A percentile compares a stretch with the other conserved stretches of the same genome.
phyloP scores from a whole-genome alignment of 306 rosid species.

The Alnus rubra region DNA sequence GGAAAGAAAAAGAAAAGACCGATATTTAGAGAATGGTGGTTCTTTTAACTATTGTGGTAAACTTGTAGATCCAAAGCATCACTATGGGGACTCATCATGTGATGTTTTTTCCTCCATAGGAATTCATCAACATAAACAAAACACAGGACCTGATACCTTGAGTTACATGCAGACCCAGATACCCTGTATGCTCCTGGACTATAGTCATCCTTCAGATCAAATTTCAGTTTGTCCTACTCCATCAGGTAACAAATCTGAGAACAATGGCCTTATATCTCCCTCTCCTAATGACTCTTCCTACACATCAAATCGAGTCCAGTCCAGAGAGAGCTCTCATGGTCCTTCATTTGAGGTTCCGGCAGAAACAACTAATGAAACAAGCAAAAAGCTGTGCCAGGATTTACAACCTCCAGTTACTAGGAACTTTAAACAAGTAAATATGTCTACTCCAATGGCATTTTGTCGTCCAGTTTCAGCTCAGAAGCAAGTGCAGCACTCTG shows the following conservation, averaged over 20 bases:
- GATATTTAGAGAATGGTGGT: constrained; percentile 39
- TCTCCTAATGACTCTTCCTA: constrained; percentile 57
- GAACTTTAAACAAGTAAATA: constrained; percentile 40
- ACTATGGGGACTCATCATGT: constrained; percentile 42
- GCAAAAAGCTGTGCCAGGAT: constrained; percentile 38
- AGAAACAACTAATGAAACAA: constrained; percentile 36
- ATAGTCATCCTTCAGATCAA: constrained; percentile 33
- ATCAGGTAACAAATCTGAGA: constrained; percentile 43
- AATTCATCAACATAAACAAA: constrained; percentile 40
- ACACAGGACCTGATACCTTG: constrained; percentile 36
- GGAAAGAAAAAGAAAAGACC: constrained; percentile 38
- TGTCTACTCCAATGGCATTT: constrained; percentile 35
- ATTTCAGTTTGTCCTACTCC: constrained; percentile 37
- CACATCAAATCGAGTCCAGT: constrained; percentile 44
- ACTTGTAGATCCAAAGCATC: constrained; percentile 33
- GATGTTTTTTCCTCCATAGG: constrained; percentile 36
- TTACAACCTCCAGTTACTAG: constrained; percentile 27
- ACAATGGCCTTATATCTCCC: constrained; percentile 36
- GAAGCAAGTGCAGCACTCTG: constrained; percentile 49
- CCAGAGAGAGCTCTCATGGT: constrained; percentile 49
- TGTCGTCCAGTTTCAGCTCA: constrained; percentile 39
- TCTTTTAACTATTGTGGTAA: constrained; percentile 32
- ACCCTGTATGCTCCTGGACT: constrained; percentile 30
- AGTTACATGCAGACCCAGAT: constrained; percentile 37
- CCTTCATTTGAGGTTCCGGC: constrained; percentile 45